Evolutionary conservation across 352 stramenopile species (phyloP), one percentile per base, ranked within the genome.

Genomic region (Phytophthora nicotianae): DNA sequence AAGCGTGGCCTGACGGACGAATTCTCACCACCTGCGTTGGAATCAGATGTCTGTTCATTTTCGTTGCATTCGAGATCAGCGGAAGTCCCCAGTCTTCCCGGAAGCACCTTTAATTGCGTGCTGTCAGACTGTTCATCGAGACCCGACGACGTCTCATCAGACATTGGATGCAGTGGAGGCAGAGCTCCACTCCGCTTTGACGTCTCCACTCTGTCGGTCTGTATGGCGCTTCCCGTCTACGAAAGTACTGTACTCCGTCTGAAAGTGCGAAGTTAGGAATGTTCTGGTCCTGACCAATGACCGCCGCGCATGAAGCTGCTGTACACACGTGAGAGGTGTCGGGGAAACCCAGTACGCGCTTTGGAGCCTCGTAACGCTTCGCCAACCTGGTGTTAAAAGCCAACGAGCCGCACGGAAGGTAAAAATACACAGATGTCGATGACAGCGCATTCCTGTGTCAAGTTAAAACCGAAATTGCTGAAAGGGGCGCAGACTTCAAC

Each of bases 251-350:
- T 62, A 40, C 50, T 42, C 38, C 38, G 42, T 20, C 49, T n/a
- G 14, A 6, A 42, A 26, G 27, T 50, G 19, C 47, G 24, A 48
- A 56, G 26, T 60, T 57, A 63, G 19, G 23, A 33, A 55, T 45
- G 26, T 20, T 27, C 48, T 58, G 46, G n/a, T n/a, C 20, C 40
- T 60, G 32, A 46, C 50, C 42, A 58, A 33, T 19, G 10, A 23
- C 52, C 48, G 19, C 47, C 52, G 59, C 48, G 42, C 64, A 72
- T 72, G 46, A 72, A 72, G 58, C 52, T 64, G 20, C 52, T 48
- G 27, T 21, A 37, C 32, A 43, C 51, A 45, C 17, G 32, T 6
- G 10, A n/a, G n/a, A 52, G 27, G n/a, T 58, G 46, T 58, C 46
- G 52, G 17, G 37, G 23, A 57, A 60, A 33, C 42, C 10, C 14